Base-by-base conservation (phyloP, 1,284 basidiomycete species). In the Cutaneotrichosporon cutaneum region DNA sequence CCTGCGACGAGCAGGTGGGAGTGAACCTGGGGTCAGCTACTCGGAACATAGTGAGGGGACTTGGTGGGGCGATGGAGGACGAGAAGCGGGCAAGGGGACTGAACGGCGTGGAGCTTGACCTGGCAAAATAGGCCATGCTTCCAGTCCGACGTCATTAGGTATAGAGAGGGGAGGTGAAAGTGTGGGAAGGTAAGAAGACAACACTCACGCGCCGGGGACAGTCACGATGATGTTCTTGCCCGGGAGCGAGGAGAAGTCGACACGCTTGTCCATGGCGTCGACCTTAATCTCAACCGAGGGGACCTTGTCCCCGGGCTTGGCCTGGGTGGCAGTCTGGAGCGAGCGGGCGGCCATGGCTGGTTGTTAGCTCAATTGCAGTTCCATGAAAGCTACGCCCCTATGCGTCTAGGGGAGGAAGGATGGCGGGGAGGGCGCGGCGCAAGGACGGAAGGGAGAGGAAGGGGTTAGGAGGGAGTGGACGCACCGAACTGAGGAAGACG, bases 211-310 rank as follows among this genome's bases (percentile, higher is more conserved):
- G 63, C 72, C 74, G 32, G 72, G 73, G 35, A 74, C 68, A 77
- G 85, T 61, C 68, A 90, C 88, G 66, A 91, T 82, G 68, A 90
- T 74, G 71, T 87, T 88, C 81, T 86, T 89, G 44, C 89, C 89
- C 16, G 77, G 79, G 54, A 88, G 78, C 60, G 82, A 73, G 30
- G 72, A 80, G 56, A 90, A 82, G 30, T 82, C 81, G 61, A 83
- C 73, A 11, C 82, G 68, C 59, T 82, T 77, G 61, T 84, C 82
- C 1, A 86, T 72, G 51, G 81, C 80, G 47, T 83, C 83, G 70
- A 85, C 82, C 73, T 88, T 88, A 71, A 89, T 83, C 24, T 84
- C 79, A 4, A 82, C 76, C n/a, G 74, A 68, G 30, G 76, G 76
- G 67, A 86, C 82, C 26, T 36, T 33, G 35, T 58, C 57, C 36